phyloP scores from a whole-genome alignment of 2,329 filamentous ascomycete species.

The Botrytis fragariae region DNA sequence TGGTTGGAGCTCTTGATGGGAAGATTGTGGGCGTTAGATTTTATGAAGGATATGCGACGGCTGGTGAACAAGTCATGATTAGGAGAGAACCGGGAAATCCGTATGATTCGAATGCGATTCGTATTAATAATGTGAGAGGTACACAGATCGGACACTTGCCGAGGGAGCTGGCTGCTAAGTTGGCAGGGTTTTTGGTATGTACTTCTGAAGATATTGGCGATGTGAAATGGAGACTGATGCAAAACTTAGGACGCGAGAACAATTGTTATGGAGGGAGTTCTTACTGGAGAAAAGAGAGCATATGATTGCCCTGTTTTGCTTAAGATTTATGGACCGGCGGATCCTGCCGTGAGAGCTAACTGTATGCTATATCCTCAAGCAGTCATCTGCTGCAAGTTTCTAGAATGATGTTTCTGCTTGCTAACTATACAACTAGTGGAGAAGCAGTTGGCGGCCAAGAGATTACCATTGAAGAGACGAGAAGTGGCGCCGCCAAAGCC shows the following conservation, averaged over 20 bases:
- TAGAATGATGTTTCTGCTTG: not conserved
- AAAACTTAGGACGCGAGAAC: constrained; percentile 50
- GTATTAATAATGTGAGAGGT: constrained; percentile 72
- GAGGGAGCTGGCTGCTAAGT: constrained; percentile 61
- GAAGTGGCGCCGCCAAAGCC: constrained; percentile 44
- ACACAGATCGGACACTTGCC: constrained; percentile 78
- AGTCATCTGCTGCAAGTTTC: not conserved
- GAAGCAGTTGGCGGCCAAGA: not conserved
- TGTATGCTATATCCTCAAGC: constrained; percentile 23
- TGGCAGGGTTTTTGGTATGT: constrained; percentile 68
- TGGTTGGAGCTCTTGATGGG: constrained; percentile 39
- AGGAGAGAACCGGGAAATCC: constrained; percentile 65
- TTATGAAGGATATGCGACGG: constrained; percentile 60
- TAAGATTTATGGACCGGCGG: constrained; percentile 65
- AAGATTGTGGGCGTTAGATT: constrained; percentile 55
- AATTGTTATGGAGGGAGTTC: constrained; percentile 64
- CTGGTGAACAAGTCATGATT: constrained; percentile 62
- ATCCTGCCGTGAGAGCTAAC: constrained; percentile 49
- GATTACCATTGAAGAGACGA: constrained; percentile 27
- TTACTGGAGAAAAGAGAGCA: constrained; percentile 62
- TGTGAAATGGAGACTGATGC: constrained; percentile 21
- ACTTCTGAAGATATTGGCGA: constrained; percentile 19
- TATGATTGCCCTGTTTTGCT: constrained; percentile 74
- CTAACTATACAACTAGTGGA: not conserved
- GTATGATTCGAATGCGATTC: constrained; percentile 75